Base-by-base conservation (phyloP, 495 filamentous ascomycete genomes). In the Usnea hakonensis region DNA sequence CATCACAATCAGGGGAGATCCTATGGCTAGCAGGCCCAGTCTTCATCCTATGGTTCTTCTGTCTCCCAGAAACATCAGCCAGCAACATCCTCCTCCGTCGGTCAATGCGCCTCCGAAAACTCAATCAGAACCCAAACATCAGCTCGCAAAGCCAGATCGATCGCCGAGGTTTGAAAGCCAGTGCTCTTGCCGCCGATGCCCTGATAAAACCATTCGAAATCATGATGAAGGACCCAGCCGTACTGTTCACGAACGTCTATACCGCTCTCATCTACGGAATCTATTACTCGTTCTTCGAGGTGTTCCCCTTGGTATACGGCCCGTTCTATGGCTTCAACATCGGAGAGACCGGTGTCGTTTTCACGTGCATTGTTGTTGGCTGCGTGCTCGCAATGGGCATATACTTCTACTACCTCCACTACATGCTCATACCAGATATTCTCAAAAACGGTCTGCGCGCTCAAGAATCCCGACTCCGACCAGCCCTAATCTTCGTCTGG, bases 201-300 rank as follows among this genome's bases (percentile, higher is more conserved):
- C 74, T 87, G 7, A 76, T 83, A 68, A 82, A 83, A 55, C 86
- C 84, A 4, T 65, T 84, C 33, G 78, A 87, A 72, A 85, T 88
- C 64, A 83, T 82, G 21, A 65, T 87, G 68, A 79, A 81, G 62
- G 84, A 89, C 61, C 54, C 54, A 36, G 37, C 37, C 33, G 33
- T 36, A 7, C 16, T 57, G 10, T 40, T 57, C 54, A 23, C 37
- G 11, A 38, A 38, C 10, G n/a, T 57, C 33, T 57, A 57, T 8
- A 36, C 37, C 19, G 54, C 54, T 37, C 54, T 57, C 54, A 14
- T 57, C 32, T 57, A 57, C 54, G 54, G 54, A 17, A 36, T 57
- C 33, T 40, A 23, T 11, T 57, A 57, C 32, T 40, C 23, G 21
- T 57, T 36, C 35, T 57, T 57, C 32, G 54, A 57, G 7, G 33